Evolutionary conservation across 805 yeast species (phyloP).

Genomic region (Citeromyces matritensis): DNA sequence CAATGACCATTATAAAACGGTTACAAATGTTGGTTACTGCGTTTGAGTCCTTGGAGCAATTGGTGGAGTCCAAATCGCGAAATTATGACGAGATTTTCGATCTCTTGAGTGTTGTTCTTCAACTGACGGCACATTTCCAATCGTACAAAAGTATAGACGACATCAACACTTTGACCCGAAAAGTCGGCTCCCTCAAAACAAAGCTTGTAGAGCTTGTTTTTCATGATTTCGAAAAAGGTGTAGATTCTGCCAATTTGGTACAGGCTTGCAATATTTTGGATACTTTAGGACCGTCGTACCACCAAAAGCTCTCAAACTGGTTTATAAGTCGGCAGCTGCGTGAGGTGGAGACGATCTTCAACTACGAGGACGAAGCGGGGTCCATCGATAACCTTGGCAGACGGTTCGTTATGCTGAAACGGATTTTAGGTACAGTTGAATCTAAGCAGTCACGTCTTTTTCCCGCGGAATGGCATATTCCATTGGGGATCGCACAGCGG

Average conservation of each 20-base stretch:
- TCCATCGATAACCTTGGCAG: constrained; percentile 76
- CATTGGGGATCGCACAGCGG: constrained; percentile 35
- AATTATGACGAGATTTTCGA: constrained; percentile 39
- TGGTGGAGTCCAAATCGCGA: constrained; percentile 18
- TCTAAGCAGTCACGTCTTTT: constrained; percentile 37
- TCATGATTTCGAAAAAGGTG: constrained; percentile 45
- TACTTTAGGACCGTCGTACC: constrained; percentile 37
- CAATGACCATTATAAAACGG: constrained; percentile 78
- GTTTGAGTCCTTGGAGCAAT: constrained; percentile 38
- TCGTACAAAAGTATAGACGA: constrained; percentile 76
- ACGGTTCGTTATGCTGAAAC: constrained; percentile 69
- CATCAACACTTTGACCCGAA: constrained; percentile 48
- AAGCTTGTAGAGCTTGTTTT: constrained; percentile 56
- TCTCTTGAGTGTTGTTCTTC: constrained; percentile 56
- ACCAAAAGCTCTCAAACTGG: constrained; percentile 54
- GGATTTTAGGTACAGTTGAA: constrained; percentile 46
- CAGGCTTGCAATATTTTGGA: constrained; percentile 70
- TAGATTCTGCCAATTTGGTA: constrained; percentile 16
- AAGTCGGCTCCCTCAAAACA: constrained; percentile 42
- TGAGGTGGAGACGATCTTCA: constrained; percentile 67
- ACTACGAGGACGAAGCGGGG: constrained; percentile 83
- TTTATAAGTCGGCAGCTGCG: constrained; percentile 52
- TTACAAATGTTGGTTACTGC: constrained; percentile 77
- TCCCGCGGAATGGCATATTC: constrained; percentile 62
- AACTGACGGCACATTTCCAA: constrained; percentile 57